Base-by-base conservation (phyloP, 2,329 filamentous ascomycete genomes). In the Fusarium hostae region DNA sequence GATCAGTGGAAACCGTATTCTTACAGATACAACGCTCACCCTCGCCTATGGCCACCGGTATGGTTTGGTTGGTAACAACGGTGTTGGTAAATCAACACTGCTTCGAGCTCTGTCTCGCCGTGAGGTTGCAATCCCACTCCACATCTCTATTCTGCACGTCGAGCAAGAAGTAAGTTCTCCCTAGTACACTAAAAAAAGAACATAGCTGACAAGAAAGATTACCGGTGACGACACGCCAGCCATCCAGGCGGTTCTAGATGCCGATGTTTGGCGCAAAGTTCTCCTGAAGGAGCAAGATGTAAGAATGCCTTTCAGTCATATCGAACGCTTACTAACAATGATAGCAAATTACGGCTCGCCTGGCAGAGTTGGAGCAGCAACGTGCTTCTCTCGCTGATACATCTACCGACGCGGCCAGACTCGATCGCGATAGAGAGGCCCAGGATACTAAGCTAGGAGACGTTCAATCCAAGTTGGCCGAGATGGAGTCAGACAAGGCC, bases 401-500 rank as follows among this genome's bases (percentile, higher is more conserved):
- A 2, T 97, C 95, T 26, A 90, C 90, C 67, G 95, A 98, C 84
- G 95, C 95, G 18, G 91, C 90, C 43, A 92, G 88, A 78, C 86
- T 98, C 30, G 95, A 98, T 80, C 88, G 89, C 64, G 94, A 98
- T 76, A 91, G 94, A 70, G 96, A 98, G 81, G 93, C 93, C 44
- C 89, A 97, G 57, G 96, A 99, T 79, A 91, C 91, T 69, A 97
- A 96, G 41, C 87, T 99, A 48, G 94, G 92, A 74, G 96, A 99
- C 78, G 91, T 99, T 55, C 94, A 99, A 79, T 82, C 87, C 65
- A 99, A 99, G 82, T 87, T 99, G 66, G 90, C 95, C 24, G 96
- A 99, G 82, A 99, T 99, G 96, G 96, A 99, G 79, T 98, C 96
- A 1, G 96, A 99, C 85, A 98, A 98, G 84, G 96, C 96, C 64